phyloP scores from a whole-genome alignment of 306 rosid species.

The Glycine soja region DNA sequence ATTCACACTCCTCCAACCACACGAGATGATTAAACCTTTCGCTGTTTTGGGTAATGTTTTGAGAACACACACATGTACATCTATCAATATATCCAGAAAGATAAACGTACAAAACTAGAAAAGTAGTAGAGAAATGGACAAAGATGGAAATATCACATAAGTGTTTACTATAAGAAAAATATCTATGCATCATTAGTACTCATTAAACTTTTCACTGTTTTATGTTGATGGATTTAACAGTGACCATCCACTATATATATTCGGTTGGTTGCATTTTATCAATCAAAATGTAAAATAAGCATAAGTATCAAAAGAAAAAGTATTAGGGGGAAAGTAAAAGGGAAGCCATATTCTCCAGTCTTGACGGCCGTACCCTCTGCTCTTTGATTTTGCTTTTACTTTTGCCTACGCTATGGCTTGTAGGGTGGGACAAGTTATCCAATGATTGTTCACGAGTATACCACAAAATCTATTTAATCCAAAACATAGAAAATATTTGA shows the following conservation, averaged over 20 bases:
- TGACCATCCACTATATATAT: background rate
- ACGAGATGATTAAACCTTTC: background rate
- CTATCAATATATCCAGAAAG: background rate
- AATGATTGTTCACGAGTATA: background rate
- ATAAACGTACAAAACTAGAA: background rate
- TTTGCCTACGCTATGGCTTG: constrained; percentile 36
- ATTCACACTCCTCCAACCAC: background rate
- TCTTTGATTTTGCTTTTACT: constrained; percentile 46
- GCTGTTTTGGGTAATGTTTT: background rate
- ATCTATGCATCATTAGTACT: background rate
- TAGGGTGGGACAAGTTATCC: constrained; percentile 38
- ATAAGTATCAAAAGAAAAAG: constrained; percentile 2
- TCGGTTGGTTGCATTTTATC: constrained; percentile 1
- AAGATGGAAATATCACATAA: background rate
- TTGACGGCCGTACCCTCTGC: constrained; percentile 13
- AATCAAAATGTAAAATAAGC: constrained; percentile 35
- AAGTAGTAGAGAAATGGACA: background rate
- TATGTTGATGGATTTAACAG: constrained; percentile 25
- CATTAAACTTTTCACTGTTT: constrained; percentile 12
- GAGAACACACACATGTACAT: background rate
- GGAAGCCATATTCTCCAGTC: constrained; percentile 20
- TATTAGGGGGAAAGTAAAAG: background rate
- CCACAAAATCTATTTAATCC: constrained; percentile 21
- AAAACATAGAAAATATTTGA: background rate
- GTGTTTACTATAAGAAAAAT: background rate